Evolutionary conservation across 2,329 filamentous ascomycete genomes (phyloP).

Genomic region (Monosporascus ibericus): DNA sequence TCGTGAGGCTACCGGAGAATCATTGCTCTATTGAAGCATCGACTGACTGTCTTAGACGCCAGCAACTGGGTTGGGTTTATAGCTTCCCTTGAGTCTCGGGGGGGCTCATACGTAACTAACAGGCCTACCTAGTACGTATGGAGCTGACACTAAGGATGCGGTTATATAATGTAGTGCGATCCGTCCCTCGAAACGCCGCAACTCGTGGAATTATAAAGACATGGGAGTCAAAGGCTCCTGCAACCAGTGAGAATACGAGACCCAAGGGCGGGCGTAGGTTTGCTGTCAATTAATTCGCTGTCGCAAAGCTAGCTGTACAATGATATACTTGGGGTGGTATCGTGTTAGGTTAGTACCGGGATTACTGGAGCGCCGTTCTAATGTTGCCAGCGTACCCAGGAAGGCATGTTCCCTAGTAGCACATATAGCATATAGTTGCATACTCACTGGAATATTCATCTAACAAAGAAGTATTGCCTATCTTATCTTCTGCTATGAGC

Average conservation of each 20-base stretch:
- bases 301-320: neutral
- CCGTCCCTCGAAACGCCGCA: neutral
- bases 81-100: neutral
- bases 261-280: neutral
- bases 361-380: too few species aligned
- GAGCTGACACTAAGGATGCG: too few species aligned
- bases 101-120: neutral
- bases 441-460: too few species aligned
- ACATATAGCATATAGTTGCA: too few species aligned
- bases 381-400: too few species aligned
- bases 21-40: conserved; percentile 33
- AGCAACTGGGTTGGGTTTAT: conserved; percentile 1
- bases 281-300: neutral
- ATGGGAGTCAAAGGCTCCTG: neutral
- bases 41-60: conserved; percentile 13
- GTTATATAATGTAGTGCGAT: neutral
- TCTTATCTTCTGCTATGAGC: too few species aligned
- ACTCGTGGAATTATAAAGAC: neutral
- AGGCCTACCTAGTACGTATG: neutral
- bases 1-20: conserved; percentile 39
- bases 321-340: too few species aligned
- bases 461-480: too few species aligned
- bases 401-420: too few species aligned
- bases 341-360: too few species aligned
- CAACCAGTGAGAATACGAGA: neutral